Evolutionary conservation across 495 filamentous ascomycete genomes (phyloP).

Genomic region (Neurospora sp.): DNA sequence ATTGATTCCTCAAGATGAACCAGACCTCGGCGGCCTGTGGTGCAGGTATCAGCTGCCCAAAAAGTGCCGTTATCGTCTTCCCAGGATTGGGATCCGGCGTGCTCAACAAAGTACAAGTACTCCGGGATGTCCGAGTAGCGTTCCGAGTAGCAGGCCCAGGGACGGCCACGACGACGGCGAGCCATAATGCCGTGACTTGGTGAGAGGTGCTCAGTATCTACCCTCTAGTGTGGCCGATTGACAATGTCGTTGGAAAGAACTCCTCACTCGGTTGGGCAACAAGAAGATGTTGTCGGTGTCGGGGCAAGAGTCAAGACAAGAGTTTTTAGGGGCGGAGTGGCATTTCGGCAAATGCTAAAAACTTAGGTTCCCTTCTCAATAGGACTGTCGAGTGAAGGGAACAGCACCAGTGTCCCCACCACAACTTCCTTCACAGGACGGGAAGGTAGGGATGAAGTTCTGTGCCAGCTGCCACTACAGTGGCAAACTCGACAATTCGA

Average conservation of each 20-base stretch:
- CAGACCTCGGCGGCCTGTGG: not conserved
- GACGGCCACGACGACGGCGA: not conserved
- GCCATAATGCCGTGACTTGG: not conserved
- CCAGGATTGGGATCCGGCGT: not conserved
- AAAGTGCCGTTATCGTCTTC: not conserved
- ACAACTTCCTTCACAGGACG: not conserved
- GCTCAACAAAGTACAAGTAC: not conserved
- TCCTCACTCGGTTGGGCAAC: not conserved
- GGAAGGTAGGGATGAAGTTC: no score
- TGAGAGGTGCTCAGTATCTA: not conserved
- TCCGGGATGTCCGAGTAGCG: not conserved
- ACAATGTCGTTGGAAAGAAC: not conserved
- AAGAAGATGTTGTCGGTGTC: not conserved
- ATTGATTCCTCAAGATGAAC: not conserved
- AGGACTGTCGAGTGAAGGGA: no score
- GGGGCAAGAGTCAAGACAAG: not conserved
- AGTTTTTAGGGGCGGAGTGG: not conserved
- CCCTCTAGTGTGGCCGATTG: not conserved
- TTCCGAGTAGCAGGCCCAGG: not conserved
- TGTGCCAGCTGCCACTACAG: no score
- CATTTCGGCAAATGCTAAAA: not conserved
- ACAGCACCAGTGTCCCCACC: not conserved
- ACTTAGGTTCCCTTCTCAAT: not conserved
- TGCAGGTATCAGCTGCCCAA: not conserved
- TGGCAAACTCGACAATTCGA: no score